A percentile compares a stretch with the other conserved stretches of the same genome.
Evolutionary conservation across 164 flowering plant genomes (phyloP).

Genomic region (Liquidambar formosana): DNA sequence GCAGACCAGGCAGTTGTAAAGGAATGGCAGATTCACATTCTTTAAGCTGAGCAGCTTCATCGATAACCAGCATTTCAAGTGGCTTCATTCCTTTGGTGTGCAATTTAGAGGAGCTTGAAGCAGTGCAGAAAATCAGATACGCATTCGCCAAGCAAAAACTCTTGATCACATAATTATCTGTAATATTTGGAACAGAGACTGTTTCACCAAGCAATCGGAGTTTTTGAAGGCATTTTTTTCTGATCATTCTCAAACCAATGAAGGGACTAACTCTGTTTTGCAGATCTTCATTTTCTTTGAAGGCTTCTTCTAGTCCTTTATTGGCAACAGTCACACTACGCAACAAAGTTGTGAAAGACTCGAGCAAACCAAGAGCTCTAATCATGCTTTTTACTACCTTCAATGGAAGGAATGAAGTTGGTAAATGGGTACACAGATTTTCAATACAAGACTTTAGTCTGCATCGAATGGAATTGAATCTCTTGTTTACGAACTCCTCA

Average conservation of each 20-base stretch:
- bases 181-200: slow-evolving; percentile 12
- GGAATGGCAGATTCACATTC: slow-evolving; percentile 47
- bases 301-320: too few species aligned
- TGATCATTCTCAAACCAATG: neutral
- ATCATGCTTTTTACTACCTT: slow-evolving; percentile 23
- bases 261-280: neutral
- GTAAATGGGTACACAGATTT: slow-evolving; percentile 35
- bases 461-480: slow-evolving; percentile 1
- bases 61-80: slow-evolving; percentile 33
- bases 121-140: slow-evolving; percentile 39
- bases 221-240: slow-evolving; percentile 14
- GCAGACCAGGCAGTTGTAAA: slow-evolving; percentile 31
- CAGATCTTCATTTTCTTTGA: neutral
- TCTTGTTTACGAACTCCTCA: slow-evolving; percentile 27
- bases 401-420: slow-evolving; percentile 29
- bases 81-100: slow-evolving; percentile 2
- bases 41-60: slow-evolving; percentile 54
- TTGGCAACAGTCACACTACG: neutral
- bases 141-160: slow-evolving; percentile 27
- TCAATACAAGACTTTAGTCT: slow-evolving; percentile 15
- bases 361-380: slow-evolving; percentile 17
- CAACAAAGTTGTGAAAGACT: slow-evolving; percentile 5
- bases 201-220: slow-evolving; percentile 13
- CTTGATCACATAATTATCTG: neutral
- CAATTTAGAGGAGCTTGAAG: slow-evolving; percentile 31